These are phyloP conservation scores for Arthrobotrys megalospora DNA, from an alignment of 2,329 filamentous ascomycete genomes.

Conservation along the genomic window DNA sequence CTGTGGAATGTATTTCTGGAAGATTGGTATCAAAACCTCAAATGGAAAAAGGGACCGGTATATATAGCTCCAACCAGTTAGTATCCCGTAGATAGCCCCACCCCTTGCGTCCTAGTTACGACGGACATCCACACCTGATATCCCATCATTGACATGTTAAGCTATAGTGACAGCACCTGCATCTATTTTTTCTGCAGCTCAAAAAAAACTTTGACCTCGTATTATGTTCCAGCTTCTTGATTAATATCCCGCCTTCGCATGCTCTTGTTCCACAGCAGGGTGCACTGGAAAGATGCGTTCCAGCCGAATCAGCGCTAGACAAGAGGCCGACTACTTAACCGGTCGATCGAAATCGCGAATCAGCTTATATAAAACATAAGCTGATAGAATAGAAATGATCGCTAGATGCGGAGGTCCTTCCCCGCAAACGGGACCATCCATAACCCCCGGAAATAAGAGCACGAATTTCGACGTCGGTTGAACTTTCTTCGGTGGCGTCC, in stretches of 20 bases:
- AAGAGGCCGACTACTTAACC: background rate
- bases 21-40: too few relatives aligned
- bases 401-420: background rate
- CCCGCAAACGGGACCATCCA: background rate
- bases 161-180: constrained; percentile 8
- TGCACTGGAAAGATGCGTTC: background rate
- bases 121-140: constrained; percentile 1
- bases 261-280: background rate
- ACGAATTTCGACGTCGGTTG: too few relatives aligned
- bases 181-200: background rate
- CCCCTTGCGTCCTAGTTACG: background rate
- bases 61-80: constrained; percentile 11
- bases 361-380: constrained; percentile 5
- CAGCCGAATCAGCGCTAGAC: background rate
- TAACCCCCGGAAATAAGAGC: background rate
- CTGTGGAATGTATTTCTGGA: background rate
- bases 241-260: background rate
- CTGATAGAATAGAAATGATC: background rate
- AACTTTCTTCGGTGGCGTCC: too few relatives aligned
- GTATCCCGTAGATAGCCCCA: background rate
- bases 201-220: background rate
- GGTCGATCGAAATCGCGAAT: background rate
- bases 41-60: background rate
- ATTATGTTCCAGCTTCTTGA: background rate
- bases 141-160: background rate